Conservation (phyloP, 83 land plant genomes). For the Picea mariana region DNA sequence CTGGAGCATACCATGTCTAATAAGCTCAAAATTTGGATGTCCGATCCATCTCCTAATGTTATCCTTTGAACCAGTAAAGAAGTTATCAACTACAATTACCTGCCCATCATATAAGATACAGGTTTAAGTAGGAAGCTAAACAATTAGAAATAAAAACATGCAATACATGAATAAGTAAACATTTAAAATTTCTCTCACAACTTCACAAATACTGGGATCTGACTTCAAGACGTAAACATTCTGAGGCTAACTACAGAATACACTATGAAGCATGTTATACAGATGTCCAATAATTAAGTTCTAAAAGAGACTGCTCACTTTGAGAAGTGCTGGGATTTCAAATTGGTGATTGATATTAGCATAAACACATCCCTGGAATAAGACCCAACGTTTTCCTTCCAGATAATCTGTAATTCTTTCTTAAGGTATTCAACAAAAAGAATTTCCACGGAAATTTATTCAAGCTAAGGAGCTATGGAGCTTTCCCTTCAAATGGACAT, state of each 20-base stretch:
- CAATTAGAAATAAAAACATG: not conserved
- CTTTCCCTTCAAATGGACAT: not conserved
- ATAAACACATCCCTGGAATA: not conserved
- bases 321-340: too few relatives aligned
- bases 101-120: conserved; percentile 23
- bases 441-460: too few relatives aligned
- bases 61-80: conserved; percentile 96
- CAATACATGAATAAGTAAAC: not conserved
- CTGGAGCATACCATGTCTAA: conserved; percentile 85
- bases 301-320: too few relatives aligned
- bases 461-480: not conserved
- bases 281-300: too few relatives aligned
- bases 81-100: conserved; percentile 98
- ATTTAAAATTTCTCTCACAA: not conserved
- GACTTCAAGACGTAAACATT: too few relatives aligned
- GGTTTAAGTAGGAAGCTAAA: not conserved
- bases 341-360: not conserved
- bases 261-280: too few relatives aligned
- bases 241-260: too few relatives aligned
- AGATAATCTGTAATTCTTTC: not conserved
- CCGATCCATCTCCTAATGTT: conserved; percentile 94
- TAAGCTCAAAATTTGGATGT: conserved; percentile 97
- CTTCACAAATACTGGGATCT: too few relatives aligned
- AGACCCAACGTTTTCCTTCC: not conserved
- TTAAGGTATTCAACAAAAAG: not conserved